phyloP scores from a whole-genome alignment of 345 rosid species.

The Salix suchowensis region DNA sequence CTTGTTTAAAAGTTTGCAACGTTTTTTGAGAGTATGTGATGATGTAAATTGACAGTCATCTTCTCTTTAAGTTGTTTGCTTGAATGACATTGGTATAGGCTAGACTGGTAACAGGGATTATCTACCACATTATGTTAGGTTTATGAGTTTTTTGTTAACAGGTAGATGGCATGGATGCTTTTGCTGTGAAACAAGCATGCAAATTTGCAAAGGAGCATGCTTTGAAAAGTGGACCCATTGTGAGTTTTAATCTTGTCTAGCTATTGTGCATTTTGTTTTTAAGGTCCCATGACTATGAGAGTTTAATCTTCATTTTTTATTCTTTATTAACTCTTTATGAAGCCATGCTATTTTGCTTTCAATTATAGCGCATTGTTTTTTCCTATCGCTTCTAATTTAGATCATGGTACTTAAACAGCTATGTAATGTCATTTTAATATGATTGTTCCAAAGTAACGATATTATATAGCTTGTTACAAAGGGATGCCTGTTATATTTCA shows the following conservation, averaged over 20 bases:
- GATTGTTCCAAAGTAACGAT: not conserved
- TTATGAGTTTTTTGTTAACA: conserved; percentile 23
- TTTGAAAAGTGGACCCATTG: conserved; percentile 91
- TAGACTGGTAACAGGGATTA: not conserved
- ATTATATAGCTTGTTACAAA: not conserved
- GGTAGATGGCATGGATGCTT: conserved; percentile 98
- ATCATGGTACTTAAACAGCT: not conserved
- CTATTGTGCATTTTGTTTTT: not conserved
- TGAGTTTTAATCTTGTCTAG: conserved; percentile 34
- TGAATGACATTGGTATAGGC: not conserved
- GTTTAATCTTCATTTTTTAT: not conserved
- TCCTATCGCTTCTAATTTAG: not conserved
- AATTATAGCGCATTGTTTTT: not conserved
- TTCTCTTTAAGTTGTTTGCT: not conserved
- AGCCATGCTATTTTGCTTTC: not conserved
- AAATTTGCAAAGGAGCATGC: conserved; percentile 85
- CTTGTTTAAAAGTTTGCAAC: not conserved
- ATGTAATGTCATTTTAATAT: not conserved
- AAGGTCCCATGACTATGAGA: not conserved
- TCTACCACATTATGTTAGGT: not conserved
- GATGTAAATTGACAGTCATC: not conserved
- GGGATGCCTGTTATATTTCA: not conserved
- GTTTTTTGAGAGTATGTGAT: not conserved
- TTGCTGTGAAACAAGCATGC: conserved; percentile 98
- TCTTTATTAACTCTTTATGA: not conserved